Percentiles rank a stretch among this genome's conserved stretches.
phyloP scores from a whole-genome alignment of 2,329 filamentous ascomycete genomes.

The Herpotrichia juniperi region DNA sequence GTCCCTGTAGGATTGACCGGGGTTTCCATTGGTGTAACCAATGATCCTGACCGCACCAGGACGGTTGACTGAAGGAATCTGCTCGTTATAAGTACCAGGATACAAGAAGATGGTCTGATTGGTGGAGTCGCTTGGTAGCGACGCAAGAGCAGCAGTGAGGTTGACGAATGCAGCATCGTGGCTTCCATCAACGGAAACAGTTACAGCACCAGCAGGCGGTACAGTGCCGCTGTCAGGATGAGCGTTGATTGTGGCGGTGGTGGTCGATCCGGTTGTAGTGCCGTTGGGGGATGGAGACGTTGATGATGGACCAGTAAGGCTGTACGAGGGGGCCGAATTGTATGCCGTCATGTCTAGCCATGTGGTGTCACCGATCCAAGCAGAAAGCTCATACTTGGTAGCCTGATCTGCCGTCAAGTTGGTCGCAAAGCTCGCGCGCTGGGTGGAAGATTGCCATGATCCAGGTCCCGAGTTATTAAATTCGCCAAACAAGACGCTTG shows the following conservation, averaged over 20 bases:
- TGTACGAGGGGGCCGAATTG: constrained; percentile 45
- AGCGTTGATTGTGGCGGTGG: constrained; percentile 37
- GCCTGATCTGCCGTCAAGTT: constrained; percentile 44
- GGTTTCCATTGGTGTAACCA: constrained; percentile 60
- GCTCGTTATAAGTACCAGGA: constrained; percentile 63
- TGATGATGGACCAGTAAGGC: constrained; percentile 15
- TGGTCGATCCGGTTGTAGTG: constrained; percentile 22
- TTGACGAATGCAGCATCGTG: constrained; percentile 40
- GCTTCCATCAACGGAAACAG: constrained; percentile 47
- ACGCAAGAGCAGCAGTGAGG: constrained; percentile 43
- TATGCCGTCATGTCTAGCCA: constrained; percentile 53
- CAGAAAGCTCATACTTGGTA: constrained; percentile 41
- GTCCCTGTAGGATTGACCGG: constrained; percentile 49
- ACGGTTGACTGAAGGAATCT: constrained; percentile 58
- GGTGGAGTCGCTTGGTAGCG: constrained; percentile 41
- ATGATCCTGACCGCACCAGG: constrained; percentile 59
- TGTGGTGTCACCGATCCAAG: constrained; percentile 49
- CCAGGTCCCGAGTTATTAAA: constrained; percentile 40
- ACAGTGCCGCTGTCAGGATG: constrained; percentile 51
- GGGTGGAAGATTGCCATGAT: constrained; percentile 34
- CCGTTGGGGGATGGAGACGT: constrained; percentile 25
- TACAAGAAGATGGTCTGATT: constrained; percentile 66
- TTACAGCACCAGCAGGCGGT: constrained; percentile 49
- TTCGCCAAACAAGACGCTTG: constrained; percentile 45
- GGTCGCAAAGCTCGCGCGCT: constrained; percentile 44